Evolutionary conservation across 352 stramenopile genomes (phyloP).

Genomic region (Pythium phragmitis): DNA sequence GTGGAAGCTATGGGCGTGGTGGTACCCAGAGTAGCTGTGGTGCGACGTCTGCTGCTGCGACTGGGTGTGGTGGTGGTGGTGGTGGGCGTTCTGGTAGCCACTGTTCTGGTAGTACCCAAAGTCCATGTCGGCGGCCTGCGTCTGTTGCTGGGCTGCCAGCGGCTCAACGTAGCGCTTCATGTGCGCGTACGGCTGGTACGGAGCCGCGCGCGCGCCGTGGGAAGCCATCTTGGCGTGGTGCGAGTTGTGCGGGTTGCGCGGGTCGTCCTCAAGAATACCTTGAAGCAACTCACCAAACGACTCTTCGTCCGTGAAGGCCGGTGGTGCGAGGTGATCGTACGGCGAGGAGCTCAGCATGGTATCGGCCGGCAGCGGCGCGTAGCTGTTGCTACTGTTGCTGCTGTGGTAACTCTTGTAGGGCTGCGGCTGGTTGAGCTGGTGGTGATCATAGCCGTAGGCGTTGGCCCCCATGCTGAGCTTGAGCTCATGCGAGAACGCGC

Average conservation of each 20-base stretch:
- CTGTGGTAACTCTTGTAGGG: slow-evolving; percentile 4
- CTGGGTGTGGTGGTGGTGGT: not conserved
- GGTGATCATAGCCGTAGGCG: slow-evolving; percentile 22
- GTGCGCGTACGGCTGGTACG: slow-evolving; percentile 17
- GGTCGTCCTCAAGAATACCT: slow-evolving; percentile 70
- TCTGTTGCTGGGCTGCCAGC: not conserved
- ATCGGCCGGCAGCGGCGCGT: slow-evolving; percentile 23
- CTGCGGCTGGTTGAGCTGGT: slow-evolving; percentile 3
- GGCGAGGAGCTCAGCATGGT: slow-evolving; percentile 16
- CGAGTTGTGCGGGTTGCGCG: slow-evolving; percentile 28
- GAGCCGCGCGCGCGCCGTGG: slow-evolving; percentile 2
- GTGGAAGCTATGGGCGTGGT: slow-evolving; percentile 14
- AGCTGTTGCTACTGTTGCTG: slow-evolving; percentile 5
- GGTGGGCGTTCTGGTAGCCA: not conserved
- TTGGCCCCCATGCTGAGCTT: slow-evolving; percentile 28
- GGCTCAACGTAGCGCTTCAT: slow-evolving; percentile 15
- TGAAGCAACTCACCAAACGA: slow-evolving; percentile 67
- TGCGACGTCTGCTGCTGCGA: slow-evolving; percentile 1
- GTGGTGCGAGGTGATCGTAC: slow-evolving; percentile 62
- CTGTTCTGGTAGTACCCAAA: slow-evolving; percentile 21
- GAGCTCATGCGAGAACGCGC: slow-evolving; percentile 23
- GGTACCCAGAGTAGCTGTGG: slow-evolving; percentile 19
- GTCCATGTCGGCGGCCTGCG: slow-evolving; percentile 10
- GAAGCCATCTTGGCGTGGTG: slow-evolving; percentile 13
- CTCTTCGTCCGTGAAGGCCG: slow-evolving; percentile 62